phyloP scores from a whole-genome alignment of 2,329 filamentous ascomycete genomes.

The Huntiella savannae region DNA sequence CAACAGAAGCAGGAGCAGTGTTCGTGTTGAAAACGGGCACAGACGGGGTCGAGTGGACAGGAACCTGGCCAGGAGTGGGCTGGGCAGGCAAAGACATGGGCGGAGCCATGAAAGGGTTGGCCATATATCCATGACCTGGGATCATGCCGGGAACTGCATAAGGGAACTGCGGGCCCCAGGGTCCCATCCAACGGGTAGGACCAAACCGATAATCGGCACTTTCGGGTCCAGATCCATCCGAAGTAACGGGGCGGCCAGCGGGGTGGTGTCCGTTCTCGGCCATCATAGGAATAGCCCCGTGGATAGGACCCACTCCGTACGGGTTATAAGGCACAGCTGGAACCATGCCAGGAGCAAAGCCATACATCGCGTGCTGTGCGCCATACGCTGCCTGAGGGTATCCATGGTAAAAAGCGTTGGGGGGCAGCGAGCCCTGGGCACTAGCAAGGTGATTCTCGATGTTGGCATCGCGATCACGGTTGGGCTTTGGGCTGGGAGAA shows the following conservation, averaged over 20 bases:
- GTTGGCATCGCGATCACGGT: constrained; percentile 6
- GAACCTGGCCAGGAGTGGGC: neutral
- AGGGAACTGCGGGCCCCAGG: constrained; percentile 11
- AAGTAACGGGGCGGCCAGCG: neutral
- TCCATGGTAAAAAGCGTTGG: constrained; percentile 14
- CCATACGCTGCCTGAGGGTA: constrained; percentile 16
- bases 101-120: constrained; percentile 7
- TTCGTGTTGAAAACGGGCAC: too few species aligned
- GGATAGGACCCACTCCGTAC: constrained; percentile 4
- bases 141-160: constrained; percentile 8
- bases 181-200: constrained; percentile 6
- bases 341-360: constrained; percentile 17
- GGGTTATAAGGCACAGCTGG: constrained; percentile 10
- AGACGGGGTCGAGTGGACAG: neutral
- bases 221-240: neutral
- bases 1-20: constrained; percentile 1
- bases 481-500: constrained; percentile 30
- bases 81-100: constrained; percentile 1
- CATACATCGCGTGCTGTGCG: constrained; percentile 17
- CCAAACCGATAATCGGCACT: neutral
- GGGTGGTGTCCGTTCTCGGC: neutral
- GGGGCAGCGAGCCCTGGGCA: constrained; percentile 15
- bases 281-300: neutral
- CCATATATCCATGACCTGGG: constrained; percentile 4
- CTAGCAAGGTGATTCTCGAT: neutral